Conservation (phyloP, 805 yeast genomes). For the Monosporozyma yasuniensis region DNA sequence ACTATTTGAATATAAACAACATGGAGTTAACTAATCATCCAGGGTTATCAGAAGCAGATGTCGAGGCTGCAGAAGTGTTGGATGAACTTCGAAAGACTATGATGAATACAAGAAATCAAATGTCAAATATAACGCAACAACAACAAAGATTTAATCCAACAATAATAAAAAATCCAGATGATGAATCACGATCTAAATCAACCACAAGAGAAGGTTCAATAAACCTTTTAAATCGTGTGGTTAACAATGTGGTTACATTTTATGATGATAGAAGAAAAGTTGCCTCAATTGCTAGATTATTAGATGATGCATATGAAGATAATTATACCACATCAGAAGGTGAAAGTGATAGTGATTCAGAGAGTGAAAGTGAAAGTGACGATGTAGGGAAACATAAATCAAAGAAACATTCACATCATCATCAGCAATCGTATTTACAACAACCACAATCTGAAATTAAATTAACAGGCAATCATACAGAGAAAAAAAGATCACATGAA, state of each 20-base stretch:
- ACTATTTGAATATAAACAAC: not conserved
- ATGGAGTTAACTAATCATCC: constrained; percentile 6
- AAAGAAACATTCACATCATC: too few relatives aligned
- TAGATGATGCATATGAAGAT: constrained; percentile 36
- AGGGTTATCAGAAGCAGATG: constrained; percentile 20
- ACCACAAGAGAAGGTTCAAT: constrained; percentile 1
- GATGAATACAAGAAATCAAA: not conserved
- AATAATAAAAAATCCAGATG: not conserved
- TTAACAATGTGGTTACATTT: constrained; percentile 41
- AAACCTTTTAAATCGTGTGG: constrained; percentile 21
- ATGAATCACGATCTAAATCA: not conserved
- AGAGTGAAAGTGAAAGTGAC: constrained; percentile 2
- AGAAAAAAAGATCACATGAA: constrained; percentile 12
- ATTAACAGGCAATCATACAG: not conserved
- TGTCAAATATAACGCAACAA: not conserved
- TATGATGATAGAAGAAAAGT: constrained; percentile 38
- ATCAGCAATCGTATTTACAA: too few relatives aligned
- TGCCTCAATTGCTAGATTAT: constrained; percentile 29
- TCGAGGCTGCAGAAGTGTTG: constrained; percentile 22
- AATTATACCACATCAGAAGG: constrained; percentile 15
- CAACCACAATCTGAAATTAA: not conserved
- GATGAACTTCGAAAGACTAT: constrained; percentile 17
- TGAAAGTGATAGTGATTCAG: constrained; percentile 13
- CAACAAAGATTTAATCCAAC: not conserved
- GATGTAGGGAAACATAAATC: not conserved